These are phyloP conservation scores for Scleroderma citrinum DNA, from an alignment of 768 basidiomycete genomes.

Conservation along the genomic window DNA sequence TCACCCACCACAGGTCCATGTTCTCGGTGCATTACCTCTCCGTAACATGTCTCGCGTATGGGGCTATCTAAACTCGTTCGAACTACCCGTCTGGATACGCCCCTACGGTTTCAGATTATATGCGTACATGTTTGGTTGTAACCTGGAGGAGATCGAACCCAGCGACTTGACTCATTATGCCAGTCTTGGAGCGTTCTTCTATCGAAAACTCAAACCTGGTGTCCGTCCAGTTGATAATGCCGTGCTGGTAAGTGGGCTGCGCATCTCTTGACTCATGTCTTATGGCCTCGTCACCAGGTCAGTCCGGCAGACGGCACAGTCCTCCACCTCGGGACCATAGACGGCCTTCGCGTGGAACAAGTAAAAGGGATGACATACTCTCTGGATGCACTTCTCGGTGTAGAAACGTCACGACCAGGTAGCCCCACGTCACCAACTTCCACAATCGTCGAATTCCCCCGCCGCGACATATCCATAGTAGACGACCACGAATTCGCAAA, in stretches of 20 bases:
- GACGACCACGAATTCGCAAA: slow-evolving; percentile 90
- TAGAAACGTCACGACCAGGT: slow-evolving; percentile 43
- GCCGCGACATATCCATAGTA: slow-evolving; percentile 55
- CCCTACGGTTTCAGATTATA: slow-evolving; percentile 86
- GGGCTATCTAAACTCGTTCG: slow-evolving; percentile 92
- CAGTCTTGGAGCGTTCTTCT: slow-evolving; percentile 94
- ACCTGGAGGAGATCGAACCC: slow-evolving; percentile 85
- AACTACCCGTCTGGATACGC: slow-evolving; percentile 93
- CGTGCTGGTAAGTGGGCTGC: slow-evolving; percentile 48
- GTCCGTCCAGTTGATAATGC: slow-evolving; percentile 74
- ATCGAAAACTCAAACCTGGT: slow-evolving; percentile 78
- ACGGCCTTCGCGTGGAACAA: slow-evolving; percentile 78
- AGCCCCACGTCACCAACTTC: slow-evolving; percentile 38
- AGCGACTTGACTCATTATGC: slow-evolving; percentile 72
- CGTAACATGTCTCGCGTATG: slow-evolving; percentile 94
- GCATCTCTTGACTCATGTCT: neutral
- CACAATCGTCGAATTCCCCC: slow-evolving; percentile 36
- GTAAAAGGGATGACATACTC: slow-evolving; percentile 98
- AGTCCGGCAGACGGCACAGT: slow-evolving; percentile 93
- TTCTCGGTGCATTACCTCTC: slow-evolving; percentile 90
- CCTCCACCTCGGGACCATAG: slow-evolving; percentile 87
- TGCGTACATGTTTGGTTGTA: slow-evolving; percentile 85
- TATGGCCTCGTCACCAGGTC: slow-evolving; percentile 41
- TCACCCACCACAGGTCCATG: slow-evolving; percentile 65
- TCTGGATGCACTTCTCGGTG: slow-evolving; percentile 86